Evolutionary conservation across 1,139 yeast genomes (phyloP).

Genomic region (Sugiyamaella neomexicana): DNA sequence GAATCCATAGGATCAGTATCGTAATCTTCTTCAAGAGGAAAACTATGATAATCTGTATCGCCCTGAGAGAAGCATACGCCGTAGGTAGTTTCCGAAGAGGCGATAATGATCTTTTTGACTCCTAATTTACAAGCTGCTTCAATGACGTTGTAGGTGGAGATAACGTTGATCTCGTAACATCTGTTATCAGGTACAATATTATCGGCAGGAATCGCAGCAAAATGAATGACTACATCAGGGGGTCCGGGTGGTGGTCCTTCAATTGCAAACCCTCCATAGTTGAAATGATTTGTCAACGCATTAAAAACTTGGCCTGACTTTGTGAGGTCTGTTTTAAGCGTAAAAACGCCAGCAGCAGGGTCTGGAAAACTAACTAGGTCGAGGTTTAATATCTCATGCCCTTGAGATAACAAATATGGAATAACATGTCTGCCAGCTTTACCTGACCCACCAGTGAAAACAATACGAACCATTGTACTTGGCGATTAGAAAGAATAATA

Average conservation of each 20-base stretch:
- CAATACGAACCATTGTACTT: constrained; percentile 22
- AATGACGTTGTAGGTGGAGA: constrained; percentile 28
- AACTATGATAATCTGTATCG: constrained; percentile 23
- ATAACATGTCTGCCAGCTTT: constrained; percentile 23
- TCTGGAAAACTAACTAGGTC: constrained; percentile 23
- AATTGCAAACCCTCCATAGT: constrained; percentile 17
- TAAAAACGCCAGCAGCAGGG: constrained; percentile 19
- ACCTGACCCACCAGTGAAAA: constrained; percentile 25
- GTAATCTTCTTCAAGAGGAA: constrained; percentile 28
- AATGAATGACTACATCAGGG: constrained; percentile 24
- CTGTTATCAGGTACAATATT: constrained; percentile 25
- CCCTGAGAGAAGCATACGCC: constrained; percentile 28
- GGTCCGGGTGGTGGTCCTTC: constrained; percentile 22
- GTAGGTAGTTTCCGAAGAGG: constrained; percentile 29
- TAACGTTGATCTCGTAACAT: constrained; percentile 23
- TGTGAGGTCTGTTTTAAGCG: constrained; percentile 21
- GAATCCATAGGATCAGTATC: constrained; percentile 28
- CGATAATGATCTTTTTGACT: constrained; percentile 28
- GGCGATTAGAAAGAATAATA: not conserved
- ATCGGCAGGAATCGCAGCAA: constrained; percentile 23
- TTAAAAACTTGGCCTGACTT: constrained; percentile 24
- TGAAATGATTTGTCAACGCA: constrained; percentile 21
- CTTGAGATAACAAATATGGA: constrained; percentile 22
- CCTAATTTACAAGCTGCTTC: constrained; percentile 31
- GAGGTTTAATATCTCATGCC: constrained; percentile 22